A percentile compares a stretch with the other conserved stretches of the same genome.
phyloP scores from a whole-genome alignment of 495 filamentous ascomycete genomes.

The Evansstolkia leycettana region DNA sequence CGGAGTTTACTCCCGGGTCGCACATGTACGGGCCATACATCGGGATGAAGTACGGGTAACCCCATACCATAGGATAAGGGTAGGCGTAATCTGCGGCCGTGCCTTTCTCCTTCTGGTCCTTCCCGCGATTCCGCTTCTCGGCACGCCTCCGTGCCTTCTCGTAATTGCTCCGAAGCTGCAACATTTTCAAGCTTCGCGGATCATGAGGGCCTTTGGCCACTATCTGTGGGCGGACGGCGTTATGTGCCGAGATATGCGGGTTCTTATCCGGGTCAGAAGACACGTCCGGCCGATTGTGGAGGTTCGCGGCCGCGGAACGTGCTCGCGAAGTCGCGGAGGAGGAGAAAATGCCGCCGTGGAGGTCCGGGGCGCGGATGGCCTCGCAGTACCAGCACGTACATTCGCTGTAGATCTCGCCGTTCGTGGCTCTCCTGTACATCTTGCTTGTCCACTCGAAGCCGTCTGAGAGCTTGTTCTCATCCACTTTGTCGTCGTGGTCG shows the following conservation, averaged over 20 bases:
- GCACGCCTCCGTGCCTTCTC: slow-evolving; percentile 49
- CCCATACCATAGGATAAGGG: slow-evolving; percentile 25
- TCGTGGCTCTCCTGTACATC: slow-evolving; percentile 46
- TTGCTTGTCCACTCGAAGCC: slow-evolving; percentile 68
- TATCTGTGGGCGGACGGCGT: slow-evolving; percentile 25
- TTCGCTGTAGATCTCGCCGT: slow-evolving; percentile 58
- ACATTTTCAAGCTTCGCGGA: slow-evolving; percentile 10
- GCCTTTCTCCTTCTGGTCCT: slow-evolving; percentile 25
- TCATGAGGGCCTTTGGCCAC: slow-evolving; percentile 3
- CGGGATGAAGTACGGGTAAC: slow-evolving; percentile 37
- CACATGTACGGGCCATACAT: slow-evolving; percentile 41
- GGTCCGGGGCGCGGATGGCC: slow-evolving; percentile 48
- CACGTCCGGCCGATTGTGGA: slow-evolving; percentile 41
- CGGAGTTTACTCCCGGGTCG: slow-evolving; percentile 31
- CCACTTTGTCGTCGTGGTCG: slow-evolving; percentile 82
- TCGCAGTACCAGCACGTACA: slow-evolving; percentile 93
- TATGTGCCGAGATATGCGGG: slow-evolving; percentile 66
- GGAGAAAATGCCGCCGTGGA: slow-evolving; percentile 32
- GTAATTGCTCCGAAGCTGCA: slow-evolving; percentile 48
- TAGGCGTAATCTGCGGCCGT: slow-evolving; percentile 13
- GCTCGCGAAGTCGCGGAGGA: slow-evolving; percentile 18
- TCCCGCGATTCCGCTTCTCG: slow-evolving; percentile 40
- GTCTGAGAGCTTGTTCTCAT: slow-evolving; percentile 44
- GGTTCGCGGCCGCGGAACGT: slow-evolving; percentile 29
- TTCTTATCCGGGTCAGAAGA: slow-evolving; percentile 44